These are phyloP conservation scores for Chaetomiaceae sp. DNA, from an alignment of 2,329 filamentous ascomycete genomes.

Conservation along the genomic window DNA sequence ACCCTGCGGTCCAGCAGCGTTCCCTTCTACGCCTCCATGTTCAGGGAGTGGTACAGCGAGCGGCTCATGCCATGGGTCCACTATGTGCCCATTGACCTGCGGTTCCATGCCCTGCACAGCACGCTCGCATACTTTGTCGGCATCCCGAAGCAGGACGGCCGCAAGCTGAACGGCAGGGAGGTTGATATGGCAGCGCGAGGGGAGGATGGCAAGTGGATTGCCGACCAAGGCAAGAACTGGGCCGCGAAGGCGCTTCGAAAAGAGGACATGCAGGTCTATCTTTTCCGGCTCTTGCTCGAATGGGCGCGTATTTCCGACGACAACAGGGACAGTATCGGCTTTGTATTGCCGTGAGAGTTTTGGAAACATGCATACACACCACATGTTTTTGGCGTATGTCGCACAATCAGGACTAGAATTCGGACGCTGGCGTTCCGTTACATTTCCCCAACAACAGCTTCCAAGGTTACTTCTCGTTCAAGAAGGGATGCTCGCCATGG, in stretches of 20 bases:
- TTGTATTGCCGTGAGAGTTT: constrained; percentile 21
- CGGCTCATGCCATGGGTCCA: constrained; percentile 72
- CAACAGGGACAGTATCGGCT: constrained; percentile 42
- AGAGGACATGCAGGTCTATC: constrained; percentile 76
- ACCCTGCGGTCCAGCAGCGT: constrained; percentile 62
- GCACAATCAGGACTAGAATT: not conserved
- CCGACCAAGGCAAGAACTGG: constrained; percentile 62
- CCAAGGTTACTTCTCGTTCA: constrained; percentile 25
- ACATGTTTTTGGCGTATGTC: no score
- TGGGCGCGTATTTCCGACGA: constrained; percentile 69
- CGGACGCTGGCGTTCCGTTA: constrained; percentile 5
- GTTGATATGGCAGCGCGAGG: constrained; percentile 45
- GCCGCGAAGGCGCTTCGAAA: constrained; percentile 56
- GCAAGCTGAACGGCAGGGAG: constrained; percentile 40
- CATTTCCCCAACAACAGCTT: not conserved
- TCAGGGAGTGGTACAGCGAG: constrained; percentile 74
- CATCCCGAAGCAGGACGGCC: constrained; percentile 27
- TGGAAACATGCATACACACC: no score
- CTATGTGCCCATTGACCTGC: constrained; percentile 71
- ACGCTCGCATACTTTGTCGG: constrained; percentile 69
- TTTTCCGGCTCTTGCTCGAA: constrained; percentile 72
- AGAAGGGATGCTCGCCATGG: constrained; percentile 38
- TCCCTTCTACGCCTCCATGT: constrained; percentile 67
- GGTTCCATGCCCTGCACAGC: constrained; percentile 68
- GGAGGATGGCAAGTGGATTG: constrained; percentile 59